Evolutionary conservation across 768 basidiomycete genomes (phyloP).

Genomic region (Kwoniella sp.): DNA sequence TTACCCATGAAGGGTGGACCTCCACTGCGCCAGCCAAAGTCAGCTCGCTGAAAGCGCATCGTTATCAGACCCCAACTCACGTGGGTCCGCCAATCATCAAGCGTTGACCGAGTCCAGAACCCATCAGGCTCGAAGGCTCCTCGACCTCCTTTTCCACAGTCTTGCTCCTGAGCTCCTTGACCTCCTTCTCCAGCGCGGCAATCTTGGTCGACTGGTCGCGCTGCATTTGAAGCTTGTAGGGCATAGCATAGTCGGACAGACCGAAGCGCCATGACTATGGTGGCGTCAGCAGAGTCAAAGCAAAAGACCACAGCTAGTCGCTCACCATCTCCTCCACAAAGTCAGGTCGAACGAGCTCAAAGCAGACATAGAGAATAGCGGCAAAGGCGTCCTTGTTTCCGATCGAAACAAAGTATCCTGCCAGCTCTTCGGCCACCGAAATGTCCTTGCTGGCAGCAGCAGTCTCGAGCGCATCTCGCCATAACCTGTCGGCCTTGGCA

Average conservation of each 20-base stretch:
- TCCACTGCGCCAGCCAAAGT: conserved; percentile 1
- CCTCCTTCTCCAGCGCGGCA: conserved; percentile 76
- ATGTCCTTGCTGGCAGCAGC: conserved; percentile 77
- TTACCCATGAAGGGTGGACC: conserved; percentile 23
- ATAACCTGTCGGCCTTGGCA: conserved; percentile 93
- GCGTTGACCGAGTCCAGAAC: conserved; percentile 58
- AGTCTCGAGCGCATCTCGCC: conserved; percentile 93
- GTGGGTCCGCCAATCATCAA: conserved; percentile 48
- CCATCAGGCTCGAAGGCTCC: conserved; percentile 79
- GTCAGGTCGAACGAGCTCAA: conserved; percentile 89
- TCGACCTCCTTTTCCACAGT: conserved; percentile 67
- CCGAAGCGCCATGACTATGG: conserved; percentile 81
- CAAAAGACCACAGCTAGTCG: too few species aligned
- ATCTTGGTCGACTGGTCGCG: conserved; percentile 61
- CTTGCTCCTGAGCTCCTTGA: conserved; percentile 80
- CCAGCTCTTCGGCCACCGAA: conserved; percentile 88
- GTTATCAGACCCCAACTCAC: too few species aligned
- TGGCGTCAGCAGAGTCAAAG: too few species aligned
- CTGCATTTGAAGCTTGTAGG: conserved; percentile 84
- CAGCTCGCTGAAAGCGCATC: too few species aligned
- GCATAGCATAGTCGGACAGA: conserved; percentile 96
- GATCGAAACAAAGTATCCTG: conserved; percentile 95
- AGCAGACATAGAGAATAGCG: conserved; percentile 82
- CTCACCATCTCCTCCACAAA: conserved; percentile 75
- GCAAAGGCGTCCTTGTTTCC: conserved; percentile 98